Evolutionary conservation across 106 monocot genomes (phyloP).

Genomic region (Apostasia ramifera): DNA sequence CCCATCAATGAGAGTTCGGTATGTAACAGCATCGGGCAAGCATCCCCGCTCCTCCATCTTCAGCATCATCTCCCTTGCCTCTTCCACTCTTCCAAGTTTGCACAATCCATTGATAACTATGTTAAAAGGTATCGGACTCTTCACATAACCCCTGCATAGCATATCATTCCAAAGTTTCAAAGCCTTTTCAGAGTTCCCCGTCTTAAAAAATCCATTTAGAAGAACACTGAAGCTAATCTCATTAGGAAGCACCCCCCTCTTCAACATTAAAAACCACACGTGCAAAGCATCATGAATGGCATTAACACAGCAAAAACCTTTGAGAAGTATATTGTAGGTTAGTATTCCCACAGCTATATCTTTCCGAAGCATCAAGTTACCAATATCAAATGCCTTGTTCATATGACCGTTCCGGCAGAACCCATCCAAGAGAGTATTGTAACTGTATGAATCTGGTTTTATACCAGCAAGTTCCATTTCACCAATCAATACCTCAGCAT

Average conservation of each 20-base stretch:
- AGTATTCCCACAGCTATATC: conserved; percentile 36
- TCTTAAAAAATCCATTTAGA: conserved; percentile 75
- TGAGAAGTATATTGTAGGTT: conserved; percentile 81
- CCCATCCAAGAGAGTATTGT: conserved; percentile 71
- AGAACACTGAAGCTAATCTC: conserved; percentile 80
- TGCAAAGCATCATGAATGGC: conserved; percentile 59
- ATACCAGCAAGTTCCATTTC: conserved; percentile 53
- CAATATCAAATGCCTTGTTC: conserved; percentile 67
- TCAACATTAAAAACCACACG: conserved; percentile 89
- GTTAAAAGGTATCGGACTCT: conserved; percentile 55
- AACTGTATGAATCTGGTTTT: conserved; percentile 83
- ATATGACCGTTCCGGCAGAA: conserved; percentile 63
- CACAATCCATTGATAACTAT: conserved; percentile 73
- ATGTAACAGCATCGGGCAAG: conserved; percentile 57
- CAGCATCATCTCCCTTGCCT: conserved; percentile 57
- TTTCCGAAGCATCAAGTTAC: conserved; percentile 57
- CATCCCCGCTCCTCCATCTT: conserved; percentile 74
- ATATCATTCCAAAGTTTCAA: conserved; percentile 80
- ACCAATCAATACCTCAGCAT: conserved; percentile 54
- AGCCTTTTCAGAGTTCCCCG: conserved; percentile 40
- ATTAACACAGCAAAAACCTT: conserved; percentile 53
- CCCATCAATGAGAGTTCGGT: conserved; percentile 73
- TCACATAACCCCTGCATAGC: conserved; percentile 59
- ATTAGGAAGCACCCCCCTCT: conserved; percentile 71
- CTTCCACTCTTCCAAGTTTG: conserved; percentile 55